phyloP scores from a whole-genome alignment of 495 filamentous ascomycete species.

The Viridothelium virens region DNA sequence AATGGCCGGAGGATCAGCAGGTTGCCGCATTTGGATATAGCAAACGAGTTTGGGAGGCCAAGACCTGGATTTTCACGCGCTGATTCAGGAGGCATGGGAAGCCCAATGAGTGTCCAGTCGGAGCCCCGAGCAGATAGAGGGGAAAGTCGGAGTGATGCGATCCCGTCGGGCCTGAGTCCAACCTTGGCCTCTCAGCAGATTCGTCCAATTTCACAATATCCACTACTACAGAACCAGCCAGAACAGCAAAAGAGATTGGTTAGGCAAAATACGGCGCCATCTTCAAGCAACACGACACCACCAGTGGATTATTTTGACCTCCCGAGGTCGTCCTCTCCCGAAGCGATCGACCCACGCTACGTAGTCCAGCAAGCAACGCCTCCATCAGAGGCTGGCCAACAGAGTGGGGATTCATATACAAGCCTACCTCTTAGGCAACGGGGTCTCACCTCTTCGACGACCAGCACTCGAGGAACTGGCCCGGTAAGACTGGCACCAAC shows the following conservation, averaged over 20 bases:
- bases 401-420: constrained; percentile 2
- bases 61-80: constrained; percentile 69
- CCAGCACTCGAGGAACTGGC: not conserved
- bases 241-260: not conserved
- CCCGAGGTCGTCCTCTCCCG: constrained; percentile 45
- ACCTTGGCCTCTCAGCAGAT: not conserved
- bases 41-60: constrained; percentile 55
- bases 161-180: not conserved
- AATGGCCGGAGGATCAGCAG: constrained; percentile 72
- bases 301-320: constrained; percentile 39
- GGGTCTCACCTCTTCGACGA: not conserved
- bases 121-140: not conserved
- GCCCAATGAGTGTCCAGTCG: constrained; percentile 15
- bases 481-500: not conserved
- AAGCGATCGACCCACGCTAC: constrained; percentile 30
- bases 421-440: not conserved
- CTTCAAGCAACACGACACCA: not conserved
- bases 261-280: not conserved
- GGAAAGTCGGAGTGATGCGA: not conserved
- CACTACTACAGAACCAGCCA: not conserved
- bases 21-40: constrained; percentile 72
- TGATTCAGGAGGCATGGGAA: constrained; percentile 37
- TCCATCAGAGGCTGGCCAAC: not conserved
- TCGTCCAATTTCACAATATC: constrained; percentile 14
- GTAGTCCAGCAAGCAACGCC: constrained; percentile 23